These are phyloP conservation scores for Copromyces sp. DNA, from an alignment of 495 filamentous ascomycete genomes.

Conservation along the genomic window DNA sequence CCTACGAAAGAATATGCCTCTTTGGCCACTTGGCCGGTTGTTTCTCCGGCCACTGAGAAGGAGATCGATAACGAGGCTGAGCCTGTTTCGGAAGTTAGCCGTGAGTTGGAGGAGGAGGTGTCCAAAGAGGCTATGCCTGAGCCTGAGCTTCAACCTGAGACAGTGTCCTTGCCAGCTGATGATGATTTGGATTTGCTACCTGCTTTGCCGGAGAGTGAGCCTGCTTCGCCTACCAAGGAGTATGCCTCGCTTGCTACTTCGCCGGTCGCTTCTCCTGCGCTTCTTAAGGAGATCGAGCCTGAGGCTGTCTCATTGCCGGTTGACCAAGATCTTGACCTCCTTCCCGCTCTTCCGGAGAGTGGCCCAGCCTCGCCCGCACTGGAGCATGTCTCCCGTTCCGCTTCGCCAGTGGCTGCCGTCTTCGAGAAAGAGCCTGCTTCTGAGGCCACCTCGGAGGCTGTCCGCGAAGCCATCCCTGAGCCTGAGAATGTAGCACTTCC, in stretches of 20 bases:
- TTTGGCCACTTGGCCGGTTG: background rate
- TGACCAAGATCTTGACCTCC: background rate
- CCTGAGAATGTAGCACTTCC: background rate
- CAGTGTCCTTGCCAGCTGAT: background rate
- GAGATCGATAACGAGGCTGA: background rate
- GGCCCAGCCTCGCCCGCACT: background rate
- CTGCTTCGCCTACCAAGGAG: background rate
- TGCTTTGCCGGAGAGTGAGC: background rate
- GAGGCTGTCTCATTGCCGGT: background rate
- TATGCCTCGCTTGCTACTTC: background rate
- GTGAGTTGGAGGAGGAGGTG: background rate
- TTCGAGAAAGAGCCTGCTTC: background rate
- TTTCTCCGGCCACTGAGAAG: background rate
- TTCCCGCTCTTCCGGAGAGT: constrained; percentile 1
- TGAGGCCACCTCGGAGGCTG: background rate
- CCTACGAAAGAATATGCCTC: background rate
- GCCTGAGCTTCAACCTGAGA: background rate
- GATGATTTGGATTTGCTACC: background rate
- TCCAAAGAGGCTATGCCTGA: background rate
- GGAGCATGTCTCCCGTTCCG: background rate
- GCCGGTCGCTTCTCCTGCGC: background rate
- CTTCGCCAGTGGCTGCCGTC: background rate
- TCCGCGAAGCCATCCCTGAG: background rate
- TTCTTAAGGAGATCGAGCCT: background rate
- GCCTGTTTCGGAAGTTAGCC: background rate